Conservation (phyloP, 768 basidiomycete genomes). For the Chalciporus sphaerocephalus region DNA sequence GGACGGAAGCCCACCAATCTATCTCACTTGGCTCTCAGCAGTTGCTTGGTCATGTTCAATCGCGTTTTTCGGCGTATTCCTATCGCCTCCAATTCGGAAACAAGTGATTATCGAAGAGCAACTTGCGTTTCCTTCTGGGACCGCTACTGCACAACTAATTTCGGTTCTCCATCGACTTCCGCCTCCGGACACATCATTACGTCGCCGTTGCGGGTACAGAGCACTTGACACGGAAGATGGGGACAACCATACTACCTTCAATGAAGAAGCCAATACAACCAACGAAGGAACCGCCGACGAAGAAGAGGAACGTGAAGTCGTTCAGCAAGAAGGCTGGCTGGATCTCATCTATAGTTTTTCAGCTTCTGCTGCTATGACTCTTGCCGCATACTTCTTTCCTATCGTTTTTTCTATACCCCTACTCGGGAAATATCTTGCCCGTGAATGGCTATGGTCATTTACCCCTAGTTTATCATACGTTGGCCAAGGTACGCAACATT, state of each 20-base stretch:
- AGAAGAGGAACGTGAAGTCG: conserved; percentile 42
- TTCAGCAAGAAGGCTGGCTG: conserved; percentile 71
- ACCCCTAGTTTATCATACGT: conserved; percentile 89
- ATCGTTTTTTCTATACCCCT: conserved; percentile 82
- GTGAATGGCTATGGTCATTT: conserved; percentile 90
- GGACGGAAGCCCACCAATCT: conserved; percentile 75
- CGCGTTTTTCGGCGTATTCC: conserved; percentile 98
- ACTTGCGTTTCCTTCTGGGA: conserved; percentile 90
- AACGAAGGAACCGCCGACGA: conserved; percentile 26
- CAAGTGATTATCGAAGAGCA: conserved; percentile 97
- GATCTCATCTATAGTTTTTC: conserved; percentile 75
- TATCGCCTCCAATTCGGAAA: conserved; percentile 90
- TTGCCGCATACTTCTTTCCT: conserved; percentile 86
- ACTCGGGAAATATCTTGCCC: conserved; percentile 79
- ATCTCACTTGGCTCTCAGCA: conserved; percentile 67
- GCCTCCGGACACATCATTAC: conserved; percentile 55
- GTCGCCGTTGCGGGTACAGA: conserved; percentile 55
- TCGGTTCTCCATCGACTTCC: conserved; percentile 81
- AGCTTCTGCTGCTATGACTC: conserved; percentile 68
- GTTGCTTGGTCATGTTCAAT: conserved; percentile 86
- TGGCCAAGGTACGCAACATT: conserved; percentile 62
- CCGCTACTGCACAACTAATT: conserved; percentile 93
- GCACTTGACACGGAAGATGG: conserved; percentile 32
- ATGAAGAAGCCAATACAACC: conserved; percentile 3
- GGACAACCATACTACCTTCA: conserved; percentile 13